Base-by-base conservation (phyloP, 768 basidiomycete genomes). In the Rhodotorula toruloides region DNA sequence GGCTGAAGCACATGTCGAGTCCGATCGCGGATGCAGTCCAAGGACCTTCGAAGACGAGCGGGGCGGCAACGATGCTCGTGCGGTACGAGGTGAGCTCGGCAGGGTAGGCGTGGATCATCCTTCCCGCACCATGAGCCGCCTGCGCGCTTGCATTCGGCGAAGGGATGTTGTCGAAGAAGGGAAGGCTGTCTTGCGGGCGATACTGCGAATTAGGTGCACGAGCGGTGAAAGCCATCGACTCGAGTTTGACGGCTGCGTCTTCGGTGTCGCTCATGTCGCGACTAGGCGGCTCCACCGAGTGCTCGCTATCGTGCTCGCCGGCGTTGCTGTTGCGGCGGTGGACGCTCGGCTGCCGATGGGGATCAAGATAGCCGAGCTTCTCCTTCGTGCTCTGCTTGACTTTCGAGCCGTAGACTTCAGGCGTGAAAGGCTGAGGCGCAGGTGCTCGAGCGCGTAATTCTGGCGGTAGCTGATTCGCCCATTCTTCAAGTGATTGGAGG, bases 231-330 rank as follows among this genome's bases (percentile, higher is more conserved):
- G 71, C 67, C 32, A 65, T 52, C n/a, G 58, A 58, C 53, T 72
- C 71, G 43, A 68, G 59, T 22, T 65, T 48, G 52, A 57, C 32
- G 2, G 67, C 71, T 0, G 71, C 71, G 44, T 68, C 67, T 49
- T 72, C 71, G 10, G 71, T 62, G 4, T 61, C 60, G 50, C 36
- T 40, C 16, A 54, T 3, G 13, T 53, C 60, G 8, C 60, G 32
- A 25, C 52, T 46, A 9, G 50, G 27, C 40, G 50, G 22, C 32
- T 27, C 60, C 19, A 36, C 27, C 34, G 48, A 27, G 25, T 31
- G 40, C 19, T 27, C 42, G 8, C 54, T 52, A n/a, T 44, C 44
- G 1, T 14, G 3, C 8, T 55, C 54, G 19, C 11, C 40, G 4
- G 31, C 27, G 48, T 49, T 10, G 9, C 22, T 16, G 40, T 40